These are phyloP conservation scores for Telfairia occidentalis DNA, from an alignment of 331 rosid species.

Conservation along the genomic window DNA sequence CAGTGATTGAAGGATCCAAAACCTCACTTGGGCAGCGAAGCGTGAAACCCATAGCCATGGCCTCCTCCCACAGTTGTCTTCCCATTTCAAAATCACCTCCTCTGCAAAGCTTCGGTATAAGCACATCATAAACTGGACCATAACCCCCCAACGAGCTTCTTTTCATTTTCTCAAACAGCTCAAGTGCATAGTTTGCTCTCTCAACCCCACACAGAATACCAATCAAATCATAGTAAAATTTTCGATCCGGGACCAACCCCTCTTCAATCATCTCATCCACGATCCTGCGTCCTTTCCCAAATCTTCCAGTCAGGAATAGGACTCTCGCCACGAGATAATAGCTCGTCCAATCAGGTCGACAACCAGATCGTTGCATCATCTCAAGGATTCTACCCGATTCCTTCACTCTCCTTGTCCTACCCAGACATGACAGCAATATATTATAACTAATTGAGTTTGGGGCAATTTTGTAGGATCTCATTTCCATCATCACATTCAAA, in stretches of 20 bases:
- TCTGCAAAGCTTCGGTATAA: slow-evolving; percentile 64
- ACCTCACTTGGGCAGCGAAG: slow-evolving; percentile 47
- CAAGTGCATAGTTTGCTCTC: slow-evolving; percentile 59
- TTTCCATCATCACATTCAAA: slow-evolving; percentile 72
- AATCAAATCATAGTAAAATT: slow-evolving; percentile 71
- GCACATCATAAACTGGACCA: slow-evolving; percentile 74
- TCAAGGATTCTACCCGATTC: slow-evolving; percentile 54
- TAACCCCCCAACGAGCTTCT: slow-evolving; percentile 47
- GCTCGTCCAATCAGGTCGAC: slow-evolving; percentile 50
- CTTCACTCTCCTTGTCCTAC: slow-evolving; percentile 56
- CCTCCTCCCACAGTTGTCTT: slow-evolving; percentile 72
- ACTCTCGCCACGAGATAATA: slow-evolving; percentile 59
- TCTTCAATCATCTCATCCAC: slow-evolving; percentile 59
- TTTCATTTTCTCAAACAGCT: slow-evolving; percentile 67
- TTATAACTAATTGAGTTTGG: slow-evolving; percentile 60
- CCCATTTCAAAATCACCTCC: slow-evolving; percentile 72
- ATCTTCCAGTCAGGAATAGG: slow-evolving; percentile 51
- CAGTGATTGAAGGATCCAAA: slow-evolving; percentile 64
- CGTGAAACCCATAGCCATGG: slow-evolving; percentile 36
- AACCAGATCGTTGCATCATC: slow-evolving; percentile 43
- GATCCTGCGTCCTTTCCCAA: slow-evolving; percentile 53
- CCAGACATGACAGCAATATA: slow-evolving; percentile 58
- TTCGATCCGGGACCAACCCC: slow-evolving; percentile 46
- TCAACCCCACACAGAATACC: slow-evolving; percentile 68
- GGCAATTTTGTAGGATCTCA: slow-evolving; percentile 45